Conservation (phyloP, 768 basidiomycete species). For the Gymnopilus dilepis region DNA sequence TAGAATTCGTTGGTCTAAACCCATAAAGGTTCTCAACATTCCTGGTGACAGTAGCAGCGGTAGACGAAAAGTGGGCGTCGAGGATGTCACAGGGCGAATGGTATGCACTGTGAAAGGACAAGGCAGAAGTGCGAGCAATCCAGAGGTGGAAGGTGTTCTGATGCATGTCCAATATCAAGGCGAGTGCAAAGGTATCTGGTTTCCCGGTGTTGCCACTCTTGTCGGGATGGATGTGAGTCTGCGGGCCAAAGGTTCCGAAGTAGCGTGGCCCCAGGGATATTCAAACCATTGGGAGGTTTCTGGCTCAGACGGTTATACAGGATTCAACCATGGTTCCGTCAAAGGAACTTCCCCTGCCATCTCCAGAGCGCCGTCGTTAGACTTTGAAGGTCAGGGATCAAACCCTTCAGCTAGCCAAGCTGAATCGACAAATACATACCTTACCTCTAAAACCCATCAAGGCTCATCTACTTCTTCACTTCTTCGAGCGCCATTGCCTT, state of each 20-base stretch:
- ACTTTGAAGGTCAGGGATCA: constrained; percentile 40
- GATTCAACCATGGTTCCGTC: constrained; percentile 62
- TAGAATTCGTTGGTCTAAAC: constrained; percentile 80
- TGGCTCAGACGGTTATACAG: constrained; percentile 73
- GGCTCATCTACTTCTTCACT: constrained; percentile 64
- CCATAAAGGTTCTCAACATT: constrained; percentile 52
- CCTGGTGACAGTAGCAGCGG: constrained; percentile 49
- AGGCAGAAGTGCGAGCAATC: constrained; percentile 39
- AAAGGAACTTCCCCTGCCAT: constrained; percentile 28
- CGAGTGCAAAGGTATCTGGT: constrained; percentile 80
- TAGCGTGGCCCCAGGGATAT: constrained; percentile 64
- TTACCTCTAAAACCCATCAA: constrained; percentile 43
- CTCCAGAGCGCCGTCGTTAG: constrained; percentile 56
- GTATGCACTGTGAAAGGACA: constrained; percentile 61
- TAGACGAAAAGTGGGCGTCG: constrained; percentile 72
- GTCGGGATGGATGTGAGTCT: constrained; percentile 79
- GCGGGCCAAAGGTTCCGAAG: constrained; percentile 69
- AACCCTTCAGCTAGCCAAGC: constrained; percentile 23
- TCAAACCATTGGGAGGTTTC: constrained; percentile 62
- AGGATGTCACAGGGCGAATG: constrained; percentile 72
- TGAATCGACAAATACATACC: constrained; percentile 17
- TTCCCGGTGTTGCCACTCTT: constrained; percentile 81
- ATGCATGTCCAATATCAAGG: constrained; percentile 75
- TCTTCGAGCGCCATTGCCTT: constrained; percentile 76
- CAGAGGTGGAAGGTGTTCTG: constrained; percentile 55